Evolutionary conservation across 306 rosid species (phyloP).

Genomic region (Carpinus fangiana): DNA sequence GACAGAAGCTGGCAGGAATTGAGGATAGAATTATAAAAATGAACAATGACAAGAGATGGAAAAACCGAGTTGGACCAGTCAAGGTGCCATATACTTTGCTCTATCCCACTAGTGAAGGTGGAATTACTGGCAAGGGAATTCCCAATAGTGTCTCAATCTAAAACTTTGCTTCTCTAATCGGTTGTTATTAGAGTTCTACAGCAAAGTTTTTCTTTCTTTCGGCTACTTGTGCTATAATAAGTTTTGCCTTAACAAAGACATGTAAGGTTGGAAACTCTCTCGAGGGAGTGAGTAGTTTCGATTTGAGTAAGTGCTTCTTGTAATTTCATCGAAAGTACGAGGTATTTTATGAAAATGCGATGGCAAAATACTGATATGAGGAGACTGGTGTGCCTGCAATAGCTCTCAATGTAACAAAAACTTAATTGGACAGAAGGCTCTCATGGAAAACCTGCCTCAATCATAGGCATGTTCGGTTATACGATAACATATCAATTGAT

Average conservation of each 20-base stretch:
- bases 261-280: not conserved
- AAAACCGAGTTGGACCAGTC: constrained; percentile 65
- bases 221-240: not conserved
- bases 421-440: too few relatives aligned
- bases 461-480: too few relatives aligned
- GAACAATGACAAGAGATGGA: constrained; percentile 51
- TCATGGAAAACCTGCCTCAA: too few relatives aligned
- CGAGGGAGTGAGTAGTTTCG: too few relatives aligned
- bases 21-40: constrained; percentile 43
- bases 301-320: too few relatives aligned
- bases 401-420: too few relatives aligned
- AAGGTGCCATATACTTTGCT: constrained; percentile 72
- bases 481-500: too few relatives aligned
- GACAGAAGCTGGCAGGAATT: constrained; percentile 48
- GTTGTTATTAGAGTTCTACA: not conserved
- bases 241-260: not conserved
- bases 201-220: not conserved
- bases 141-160: constrained; percentile 81
- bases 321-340: too few relatives aligned
- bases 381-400: too few relatives aligned
- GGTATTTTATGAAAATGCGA: too few relatives aligned
- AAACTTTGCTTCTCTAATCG: constrained; percentile 4
- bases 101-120: constrained; percentile 59
- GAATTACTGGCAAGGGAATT: constrained; percentile 76
- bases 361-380: too few relatives aligned